phyloP scores from a whole-genome alignment of 805 yeast species.

The Kodamaea leandrae region DNA sequence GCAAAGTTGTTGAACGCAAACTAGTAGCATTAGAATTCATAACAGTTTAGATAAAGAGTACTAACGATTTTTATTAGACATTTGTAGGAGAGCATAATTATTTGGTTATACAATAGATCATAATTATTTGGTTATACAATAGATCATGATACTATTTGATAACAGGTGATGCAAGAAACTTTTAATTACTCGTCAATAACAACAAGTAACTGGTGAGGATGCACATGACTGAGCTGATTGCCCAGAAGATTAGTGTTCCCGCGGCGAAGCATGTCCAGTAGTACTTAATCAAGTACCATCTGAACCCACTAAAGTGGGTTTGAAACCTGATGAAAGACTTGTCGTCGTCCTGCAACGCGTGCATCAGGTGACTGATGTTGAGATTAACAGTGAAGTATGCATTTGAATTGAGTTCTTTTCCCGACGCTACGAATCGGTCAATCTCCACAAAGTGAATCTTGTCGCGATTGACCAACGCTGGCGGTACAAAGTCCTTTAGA shows the following conservation, averaged over 20 bases:
- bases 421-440: constrained; percentile 7
- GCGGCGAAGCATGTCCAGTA: constrained; percentile 17
- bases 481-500: constrained; percentile 37
- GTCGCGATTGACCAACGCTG: constrained; percentile 24
- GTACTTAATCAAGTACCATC: constrained; percentile 24
- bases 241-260: constrained; percentile 23
- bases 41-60: background rate
- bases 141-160: background rate
- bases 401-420: constrained; percentile 3
- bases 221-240: constrained; percentile 17
- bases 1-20: constrained; percentile 31
- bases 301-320: constrained; percentile 21
- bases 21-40: constrained; percentile 8
- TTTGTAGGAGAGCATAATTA: no score
- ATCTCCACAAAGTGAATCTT: constrained; percentile 15
- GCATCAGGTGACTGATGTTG: background rate
- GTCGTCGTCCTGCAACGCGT: constrained; percentile 10
- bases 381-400: background rate
- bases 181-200: constrained; percentile 11
- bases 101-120: background rate
- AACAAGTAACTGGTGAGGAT: constrained; percentile 16
- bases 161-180: background rate
- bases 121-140: no score
- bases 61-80: no score
- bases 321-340: constrained; percentile 17